phyloP scores from a whole-genome alignment of 169 alveolate genomes.

The Perkinsus chesapeaki region DNA sequence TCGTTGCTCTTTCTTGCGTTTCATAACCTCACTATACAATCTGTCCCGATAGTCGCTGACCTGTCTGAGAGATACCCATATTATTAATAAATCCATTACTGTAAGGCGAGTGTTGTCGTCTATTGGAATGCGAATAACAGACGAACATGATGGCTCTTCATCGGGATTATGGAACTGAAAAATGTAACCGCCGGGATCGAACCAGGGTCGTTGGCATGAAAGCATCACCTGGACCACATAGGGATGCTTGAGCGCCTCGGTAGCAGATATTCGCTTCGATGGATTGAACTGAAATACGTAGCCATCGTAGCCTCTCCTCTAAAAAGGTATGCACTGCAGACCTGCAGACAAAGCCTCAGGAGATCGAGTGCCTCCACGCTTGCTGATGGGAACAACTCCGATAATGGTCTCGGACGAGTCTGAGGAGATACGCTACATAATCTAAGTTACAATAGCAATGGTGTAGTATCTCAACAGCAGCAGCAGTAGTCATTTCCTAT shows the following conservation, averaged over 20 bases:
- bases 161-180: constrained; percentile 75
- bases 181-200: not conserved
- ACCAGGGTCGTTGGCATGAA: not conserved
- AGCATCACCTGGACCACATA: constrained; percentile 47
- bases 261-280: constrained; percentile 60
- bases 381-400: constrained; percentile 47
- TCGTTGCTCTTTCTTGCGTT: constrained; percentile 36
- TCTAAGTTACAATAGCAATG: too few species aligned
- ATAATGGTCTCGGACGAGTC: constrained; percentile 20
- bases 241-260: constrained; percentile 78
- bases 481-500: too few species aligned
- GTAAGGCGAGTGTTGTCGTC: constrained; percentile 62
- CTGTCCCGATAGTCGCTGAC: constrained; percentile 67
- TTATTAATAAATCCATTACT: not conserved
- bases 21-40: constrained; percentile 57
- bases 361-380: constrained; percentile 75
- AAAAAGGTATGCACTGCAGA: too few species aligned
- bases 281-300: constrained; percentile 79
- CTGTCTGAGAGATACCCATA: not conserved
- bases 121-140: constrained; percentile 57
- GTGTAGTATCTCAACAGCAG: too few species aligned
- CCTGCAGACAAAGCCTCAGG: constrained; percentile 29
- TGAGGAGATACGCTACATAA: not conserved
- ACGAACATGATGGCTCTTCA: constrained; percentile 77
- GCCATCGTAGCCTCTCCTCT: not conserved